Conservation (phyloP, 257 asterid species). For the Anisodus tanguticus region DNA sequence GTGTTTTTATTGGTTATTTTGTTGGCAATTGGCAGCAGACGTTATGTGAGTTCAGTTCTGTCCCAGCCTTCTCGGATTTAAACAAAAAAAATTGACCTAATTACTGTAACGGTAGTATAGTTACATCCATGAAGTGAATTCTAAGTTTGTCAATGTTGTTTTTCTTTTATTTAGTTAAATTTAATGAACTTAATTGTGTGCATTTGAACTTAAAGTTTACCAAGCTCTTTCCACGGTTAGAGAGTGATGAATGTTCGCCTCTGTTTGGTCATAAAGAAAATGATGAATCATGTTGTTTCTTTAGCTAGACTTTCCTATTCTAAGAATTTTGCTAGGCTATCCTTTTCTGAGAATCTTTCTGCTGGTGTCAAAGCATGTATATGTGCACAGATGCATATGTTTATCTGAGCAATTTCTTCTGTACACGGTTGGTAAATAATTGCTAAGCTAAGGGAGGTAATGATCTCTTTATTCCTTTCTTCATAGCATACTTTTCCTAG, state of each 20-base stretch:
- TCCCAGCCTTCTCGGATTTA: not conserved
- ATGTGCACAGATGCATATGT: no score
- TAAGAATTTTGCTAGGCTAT: not conserved
- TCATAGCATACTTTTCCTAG: not conserved
- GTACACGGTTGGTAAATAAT: not conserved
- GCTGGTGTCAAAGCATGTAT: not conserved
- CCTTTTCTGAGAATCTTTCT: no score
- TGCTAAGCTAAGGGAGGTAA: not conserved
- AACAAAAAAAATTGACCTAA: not conserved
- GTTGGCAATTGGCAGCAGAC: not conserved
- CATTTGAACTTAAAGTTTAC: not conserved
- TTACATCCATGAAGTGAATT: constrained; percentile 20
- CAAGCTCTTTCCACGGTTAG: constrained; percentile 5
- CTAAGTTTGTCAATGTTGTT: not conserved
- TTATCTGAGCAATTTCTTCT: not conserved
- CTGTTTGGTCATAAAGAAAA: not conserved
- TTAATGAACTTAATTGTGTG: constrained; percentile 8
- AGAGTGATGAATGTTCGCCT: not conserved
- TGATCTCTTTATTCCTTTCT: not conserved
- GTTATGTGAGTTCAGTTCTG: not conserved
- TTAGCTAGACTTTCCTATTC: not conserved
- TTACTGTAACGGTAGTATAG: not conserved
- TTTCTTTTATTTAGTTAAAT: constrained; percentile 12
- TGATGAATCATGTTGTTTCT: not conserved
- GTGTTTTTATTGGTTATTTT: not conserved